phyloP scores from a whole-genome alignment of 345 rosid genomes.

The Eutrema heterophyllum region DNA sequence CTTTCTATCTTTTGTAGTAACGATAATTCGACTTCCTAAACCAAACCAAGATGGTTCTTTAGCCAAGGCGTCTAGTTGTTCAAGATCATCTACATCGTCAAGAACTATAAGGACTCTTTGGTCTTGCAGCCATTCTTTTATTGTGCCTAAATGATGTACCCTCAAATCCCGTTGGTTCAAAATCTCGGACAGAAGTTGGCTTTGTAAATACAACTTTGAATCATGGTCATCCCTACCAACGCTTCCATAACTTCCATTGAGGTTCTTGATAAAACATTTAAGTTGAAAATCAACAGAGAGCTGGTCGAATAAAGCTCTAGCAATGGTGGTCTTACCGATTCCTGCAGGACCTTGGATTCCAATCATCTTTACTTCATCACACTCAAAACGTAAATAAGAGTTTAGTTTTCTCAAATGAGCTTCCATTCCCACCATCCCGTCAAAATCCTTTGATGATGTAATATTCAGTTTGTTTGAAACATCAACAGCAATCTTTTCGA shows the following conservation, averaged over 20 bases:
- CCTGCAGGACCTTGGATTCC: not conserved
- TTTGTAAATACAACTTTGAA: not conserved
- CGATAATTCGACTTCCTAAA: slow-evolving; percentile 43
- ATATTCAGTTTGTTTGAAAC: not conserved
- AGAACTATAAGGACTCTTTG: slow-evolving; percentile 32
- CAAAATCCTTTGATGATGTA: not conserved
- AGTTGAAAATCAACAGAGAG: not conserved
- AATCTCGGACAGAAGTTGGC: not conserved
- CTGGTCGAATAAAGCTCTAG: not conserved
- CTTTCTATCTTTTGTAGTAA: slow-evolving; percentile 47
- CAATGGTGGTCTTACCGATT: not conserved
- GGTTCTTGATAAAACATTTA: not conserved
- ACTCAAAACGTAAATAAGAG: not conserved
- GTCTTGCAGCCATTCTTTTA: not conserved
- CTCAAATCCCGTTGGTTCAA: slow-evolving; percentile 8
- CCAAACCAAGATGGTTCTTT: slow-evolving; percentile 37
- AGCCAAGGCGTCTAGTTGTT: slow-evolving; percentile 39
- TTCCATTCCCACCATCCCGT: not conserved
- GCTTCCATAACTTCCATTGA: too few relatives aligned
- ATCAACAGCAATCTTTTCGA: not conserved
- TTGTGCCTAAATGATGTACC: not conserved
- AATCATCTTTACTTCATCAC: not conserved
- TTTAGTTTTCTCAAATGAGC: not conserved
- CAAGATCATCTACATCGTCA: slow-evolving; percentile 46
- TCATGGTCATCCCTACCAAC: not conserved